Conservation (phyloP, 306 rosid genomes). For the Parietaria judaica region DNA sequence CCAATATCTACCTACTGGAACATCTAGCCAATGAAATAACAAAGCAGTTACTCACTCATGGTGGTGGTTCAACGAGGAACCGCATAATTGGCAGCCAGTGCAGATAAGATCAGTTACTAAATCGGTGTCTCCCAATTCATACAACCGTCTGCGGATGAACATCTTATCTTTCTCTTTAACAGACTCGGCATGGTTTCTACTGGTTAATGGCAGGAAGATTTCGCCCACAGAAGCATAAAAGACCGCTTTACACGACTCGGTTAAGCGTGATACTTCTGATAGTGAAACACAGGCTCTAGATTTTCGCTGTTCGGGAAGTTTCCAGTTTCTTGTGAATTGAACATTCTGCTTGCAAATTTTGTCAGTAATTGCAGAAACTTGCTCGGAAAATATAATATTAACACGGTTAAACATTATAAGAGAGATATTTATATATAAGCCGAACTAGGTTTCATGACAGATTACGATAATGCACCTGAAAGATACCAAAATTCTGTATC, state of each 20-base stretch:
- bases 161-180: constrained; percentile 40
- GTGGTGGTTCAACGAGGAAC: constrained; percentile 53
- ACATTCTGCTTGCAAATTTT: constrained; percentile 19
- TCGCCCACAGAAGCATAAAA: constrained; percentile 62
- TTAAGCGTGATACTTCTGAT: constrained; percentile 36
- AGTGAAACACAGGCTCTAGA: constrained; percentile 42
- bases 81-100: constrained; percentile 76
- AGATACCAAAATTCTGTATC: too few relatives aligned
- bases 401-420: too few relatives aligned
- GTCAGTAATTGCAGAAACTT: constrained; percentile 5
- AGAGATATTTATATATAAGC: too few relatives aligned
- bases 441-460: too few relatives aligned
- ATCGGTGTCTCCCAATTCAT: constrained; percentile 27
- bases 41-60: constrained; percentile 19
- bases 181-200: constrained; percentile 20
- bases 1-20: too few relatives aligned
- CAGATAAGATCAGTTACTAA: constrained; percentile 58
- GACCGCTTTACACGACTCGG: constrained; percentile 39
- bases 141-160: constrained; percentile 50
- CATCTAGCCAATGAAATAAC: too few relatives aligned
- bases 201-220: constrained; percentile 31
- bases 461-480: too few relatives aligned
- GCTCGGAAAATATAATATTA: too few relatives aligned
- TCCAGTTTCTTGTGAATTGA: constrained; percentile 50
- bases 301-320: constrained; percentile 36